Evolutionary conservation across 192 early-diverging fungal genomes (phyloP).

Genomic region (Pilaira anomala): DNA sequence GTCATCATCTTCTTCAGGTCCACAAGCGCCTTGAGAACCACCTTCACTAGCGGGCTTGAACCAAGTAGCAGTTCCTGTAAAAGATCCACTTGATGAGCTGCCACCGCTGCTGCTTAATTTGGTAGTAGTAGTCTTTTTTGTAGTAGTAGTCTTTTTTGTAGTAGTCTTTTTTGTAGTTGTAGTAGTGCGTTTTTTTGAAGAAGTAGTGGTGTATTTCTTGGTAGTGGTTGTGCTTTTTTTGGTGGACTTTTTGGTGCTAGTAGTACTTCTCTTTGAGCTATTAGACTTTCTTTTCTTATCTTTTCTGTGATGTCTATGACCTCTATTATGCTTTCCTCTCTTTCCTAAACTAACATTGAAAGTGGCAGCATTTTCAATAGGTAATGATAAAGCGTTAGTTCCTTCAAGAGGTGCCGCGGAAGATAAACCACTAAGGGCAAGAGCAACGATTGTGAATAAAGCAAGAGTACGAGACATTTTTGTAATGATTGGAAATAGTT

Average conservation of each 20-base stretch:
- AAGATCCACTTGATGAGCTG: neutral
- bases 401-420: constrained; percentile 9
- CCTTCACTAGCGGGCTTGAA: constrained; percentile 35
- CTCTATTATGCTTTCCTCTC: neutral
- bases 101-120: no score
- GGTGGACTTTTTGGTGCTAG: no score
- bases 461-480: constrained; percentile 17
- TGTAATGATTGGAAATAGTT: neutral
- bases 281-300: no score
- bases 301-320: neutral
- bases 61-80: constrained; percentile 27
- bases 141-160: no score
- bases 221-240: no score
- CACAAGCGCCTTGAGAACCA: constrained; percentile 31
- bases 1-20: constrained; percentile 20
- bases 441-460: constrained; percentile 17
- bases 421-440: constrained; percentile 1
- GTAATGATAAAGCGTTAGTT: neutral
- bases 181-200: neutral
- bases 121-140: no score
- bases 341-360: neutral
- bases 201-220: neutral
- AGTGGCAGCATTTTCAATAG: neutral
- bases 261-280: no score
- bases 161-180: no score